phyloP scores from a whole-genome alignment of 2,329 filamentous ascomycete genomes.

The Penicillium digitatum region DNA sequence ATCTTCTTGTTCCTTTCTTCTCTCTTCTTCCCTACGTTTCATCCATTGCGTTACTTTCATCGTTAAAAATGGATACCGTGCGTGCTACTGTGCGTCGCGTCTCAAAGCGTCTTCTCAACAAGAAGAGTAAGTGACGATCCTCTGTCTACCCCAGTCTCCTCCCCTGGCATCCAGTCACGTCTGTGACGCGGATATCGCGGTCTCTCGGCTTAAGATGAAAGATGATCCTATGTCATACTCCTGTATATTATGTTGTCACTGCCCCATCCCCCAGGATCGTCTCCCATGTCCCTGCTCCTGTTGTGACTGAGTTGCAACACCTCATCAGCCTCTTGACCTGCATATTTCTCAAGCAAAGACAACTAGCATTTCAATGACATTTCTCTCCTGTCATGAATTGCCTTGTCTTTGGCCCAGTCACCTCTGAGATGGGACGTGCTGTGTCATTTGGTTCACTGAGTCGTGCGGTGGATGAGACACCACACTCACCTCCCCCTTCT shows the following conservation, averaged over 20 bases:
- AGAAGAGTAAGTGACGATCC: neutral
- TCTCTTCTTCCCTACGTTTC: neutral
- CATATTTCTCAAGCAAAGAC: neutral
- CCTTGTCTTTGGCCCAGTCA: neutral
- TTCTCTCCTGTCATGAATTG: neutral
- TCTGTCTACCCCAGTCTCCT: neutral
- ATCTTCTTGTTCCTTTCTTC: neutral
- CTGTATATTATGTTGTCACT: neutral
- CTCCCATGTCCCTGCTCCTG: neutral
- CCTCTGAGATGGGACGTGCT: neutral
- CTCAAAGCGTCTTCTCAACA: constrained; percentile 2
- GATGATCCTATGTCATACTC: neutral
- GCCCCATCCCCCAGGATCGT: neutral
- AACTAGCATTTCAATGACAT: neutral
- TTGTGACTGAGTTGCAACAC: neutral
- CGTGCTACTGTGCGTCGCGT: neutral
- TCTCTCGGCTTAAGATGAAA: neutral
- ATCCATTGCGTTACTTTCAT: neutral
- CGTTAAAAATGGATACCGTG: constrained; percentile 1
- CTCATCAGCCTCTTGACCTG: neutral
- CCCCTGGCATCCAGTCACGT: neutral
- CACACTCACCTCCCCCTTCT: neutral
- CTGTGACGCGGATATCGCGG: neutral
- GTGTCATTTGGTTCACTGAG: neutral
- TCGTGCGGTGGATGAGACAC: neutral